Percentiles rank a stretch among this genome's conserved stretches.
Evolutionary conservation across 139 green algal species (phyloP).

Genomic region (Tetradesmus obliquus): DNA sequence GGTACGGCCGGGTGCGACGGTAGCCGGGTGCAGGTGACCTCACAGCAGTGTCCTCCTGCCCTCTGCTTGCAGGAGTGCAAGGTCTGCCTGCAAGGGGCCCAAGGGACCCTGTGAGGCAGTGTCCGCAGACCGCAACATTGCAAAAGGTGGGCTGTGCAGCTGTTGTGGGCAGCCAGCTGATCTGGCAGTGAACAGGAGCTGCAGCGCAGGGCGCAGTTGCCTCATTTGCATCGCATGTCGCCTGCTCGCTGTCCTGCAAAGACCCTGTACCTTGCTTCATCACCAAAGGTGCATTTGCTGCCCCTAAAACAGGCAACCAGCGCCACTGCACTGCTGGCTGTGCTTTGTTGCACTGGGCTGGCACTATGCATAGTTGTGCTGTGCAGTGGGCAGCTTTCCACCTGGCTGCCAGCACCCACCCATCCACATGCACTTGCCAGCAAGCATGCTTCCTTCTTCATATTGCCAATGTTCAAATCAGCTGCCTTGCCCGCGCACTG

Average conservation of each 20-base stretch:
- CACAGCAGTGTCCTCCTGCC: background rate
- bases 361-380: background rate
- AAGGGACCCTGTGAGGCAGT: conserved; percentile 8
- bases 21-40: background rate
- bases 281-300: background rate
- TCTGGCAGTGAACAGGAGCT: background rate
- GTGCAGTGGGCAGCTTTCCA: background rate
- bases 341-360: background rate
- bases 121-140: conserved; percentile 1
- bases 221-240: background rate
- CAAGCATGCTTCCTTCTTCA: background rate
- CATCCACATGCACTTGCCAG: too few species aligned
- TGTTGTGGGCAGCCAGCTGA: background rate
- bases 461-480: background rate
- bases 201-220: background rate
- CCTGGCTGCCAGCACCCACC: background rate
- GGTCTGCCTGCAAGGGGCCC: conserved; percentile 12
- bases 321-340: background rate
- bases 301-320: background rate
- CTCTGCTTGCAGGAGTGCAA: conserved; percentile 26
- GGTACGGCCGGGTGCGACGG: background rate
- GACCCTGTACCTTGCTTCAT: background rate
- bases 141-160: conserved; percentile 1
- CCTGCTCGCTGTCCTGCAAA: background rate
- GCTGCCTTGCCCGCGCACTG: too few species aligned